Percentiles rank a stretch among this genome's conserved stretches.
These are phyloP conservation scores for Viola pubescens DNA, from an alignment of 441 rosid species.

Conservation along the genomic window DNA sequence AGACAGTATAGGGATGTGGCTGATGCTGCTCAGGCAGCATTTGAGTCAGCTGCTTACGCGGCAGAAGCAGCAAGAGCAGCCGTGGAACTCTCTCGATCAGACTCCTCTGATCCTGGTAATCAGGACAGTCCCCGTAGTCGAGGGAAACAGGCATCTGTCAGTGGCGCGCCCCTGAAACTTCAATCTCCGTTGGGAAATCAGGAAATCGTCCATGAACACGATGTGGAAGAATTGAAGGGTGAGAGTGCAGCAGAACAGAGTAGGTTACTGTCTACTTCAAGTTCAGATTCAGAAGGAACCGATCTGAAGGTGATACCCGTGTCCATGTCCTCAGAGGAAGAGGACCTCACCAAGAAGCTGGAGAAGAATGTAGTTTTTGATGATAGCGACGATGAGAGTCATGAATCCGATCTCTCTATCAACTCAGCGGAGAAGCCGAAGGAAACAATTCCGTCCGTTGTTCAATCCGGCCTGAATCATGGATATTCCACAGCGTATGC, in stretches of 20 bases:
- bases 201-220: constrained; percentile 15
- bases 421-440: neutral
- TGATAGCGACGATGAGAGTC: constrained; percentile 47
- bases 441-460: constrained; percentile 25
- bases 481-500: constrained; percentile 22
- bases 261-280: constrained; percentile 25
- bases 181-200: constrained; percentile 19
- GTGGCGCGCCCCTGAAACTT: constrained; percentile 10
- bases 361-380: constrained; percentile 49
- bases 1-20: constrained; percentile 77
- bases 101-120: constrained; percentile 38
- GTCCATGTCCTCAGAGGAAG: constrained; percentile 28
- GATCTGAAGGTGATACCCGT: constrained; percentile 23
- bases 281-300: constrained; percentile 36
- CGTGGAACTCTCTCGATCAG: constrained; percentile 74
- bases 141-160: constrained; percentile 14
- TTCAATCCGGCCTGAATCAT: constrained; percentile 28
- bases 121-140: constrained; percentile 16
- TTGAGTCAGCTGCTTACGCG: constrained; percentile 79
- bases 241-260: constrained; percentile 24
- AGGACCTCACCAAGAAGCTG: constrained; percentile 35
- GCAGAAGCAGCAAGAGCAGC: constrained; percentile 94
- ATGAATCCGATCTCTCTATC: constrained; percentile 7
- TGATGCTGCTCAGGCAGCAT: constrained; percentile 97
- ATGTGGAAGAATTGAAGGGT: constrained; percentile 12